These are phyloP conservation scores for Alternaria sp. DNA, from an alignment of 2,329 filamentous ascomycete species.

Conservation along the genomic window DNA sequence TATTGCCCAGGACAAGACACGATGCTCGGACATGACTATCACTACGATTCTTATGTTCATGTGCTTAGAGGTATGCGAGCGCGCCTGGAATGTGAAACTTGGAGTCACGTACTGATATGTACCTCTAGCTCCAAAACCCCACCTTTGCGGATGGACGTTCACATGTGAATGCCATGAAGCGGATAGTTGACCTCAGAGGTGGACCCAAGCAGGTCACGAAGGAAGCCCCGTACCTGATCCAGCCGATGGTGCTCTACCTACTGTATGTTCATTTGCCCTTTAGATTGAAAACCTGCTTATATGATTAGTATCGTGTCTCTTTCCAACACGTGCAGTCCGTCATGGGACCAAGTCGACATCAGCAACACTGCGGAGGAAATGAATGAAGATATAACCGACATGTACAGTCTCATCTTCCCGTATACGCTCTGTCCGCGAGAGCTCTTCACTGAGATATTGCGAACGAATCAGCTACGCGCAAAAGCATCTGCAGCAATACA, in stretches of 20 bases:
- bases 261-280: slow-evolving; percentile 22
- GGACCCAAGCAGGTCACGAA: slow-evolving; percentile 28
- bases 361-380: slow-evolving; percentile 15
- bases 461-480: slow-evolving; percentile 30
- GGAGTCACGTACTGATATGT: neutral
- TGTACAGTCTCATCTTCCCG: slow-evolving; percentile 38
- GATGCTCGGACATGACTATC: slow-evolving; percentile 33
- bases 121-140: slow-evolving; percentile 33
- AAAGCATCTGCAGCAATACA: slow-evolving; percentile 12
- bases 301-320: slow-evolving; percentile 27
- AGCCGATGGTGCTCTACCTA: slow-evolving; percentile 31
- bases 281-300: neutral
- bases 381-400: slow-evolving; percentile 20
- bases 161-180: slow-evolving; percentile 35
- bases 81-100: neutral
- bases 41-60: slow-evolving; percentile 39
- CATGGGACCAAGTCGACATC: slow-evolving; percentile 32
- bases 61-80: slow-evolving; percentile 32
- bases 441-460: slow-evolving; percentile 33
- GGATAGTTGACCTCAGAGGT: slow-evolving; percentile 37
- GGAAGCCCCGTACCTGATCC: slow-evolving; percentile 22
- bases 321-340: slow-evolving; percentile 36
- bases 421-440: slow-evolving; percentile 33
- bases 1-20: slow-evolving; percentile 31
- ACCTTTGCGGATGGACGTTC: slow-evolving; percentile 31